phyloP scores from a whole-genome alignment of 768 basidiomycete genomes.

The Terana coerulea region DNA sequence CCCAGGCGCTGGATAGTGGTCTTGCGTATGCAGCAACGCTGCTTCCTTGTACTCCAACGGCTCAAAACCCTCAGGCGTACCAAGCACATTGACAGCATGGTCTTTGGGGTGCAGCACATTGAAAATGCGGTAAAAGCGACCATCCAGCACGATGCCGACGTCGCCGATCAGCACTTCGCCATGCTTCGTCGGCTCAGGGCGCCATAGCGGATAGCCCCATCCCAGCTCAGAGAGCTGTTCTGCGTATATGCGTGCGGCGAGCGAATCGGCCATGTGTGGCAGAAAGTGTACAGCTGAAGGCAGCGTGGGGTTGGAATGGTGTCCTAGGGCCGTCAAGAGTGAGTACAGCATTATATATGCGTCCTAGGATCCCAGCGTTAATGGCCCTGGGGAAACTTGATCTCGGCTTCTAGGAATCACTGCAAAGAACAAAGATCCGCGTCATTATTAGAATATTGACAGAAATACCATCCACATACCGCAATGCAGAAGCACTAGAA shows the following conservation, averaged over 20 bases:
- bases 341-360: too few relatives aligned
- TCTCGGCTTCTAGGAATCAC: too few relatives aligned
- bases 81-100: neutral
- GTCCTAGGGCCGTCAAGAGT: too few relatives aligned
- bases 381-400: too few relatives aligned
- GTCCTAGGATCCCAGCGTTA: too few relatives aligned
- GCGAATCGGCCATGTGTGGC: neutral
- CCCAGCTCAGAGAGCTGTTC: constrained; percentile 2
- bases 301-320: too few relatives aligned
- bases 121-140: constrained; percentile 9
- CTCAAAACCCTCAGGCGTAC: neutral
- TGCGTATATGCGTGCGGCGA: neutral
- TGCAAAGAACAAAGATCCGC: too few relatives aligned
- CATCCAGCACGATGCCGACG: constrained; percentile 7
- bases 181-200: neutral
- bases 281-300: too few relatives aligned
- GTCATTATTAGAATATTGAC: too few relatives aligned
- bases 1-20: neutral
- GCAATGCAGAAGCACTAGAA: too few relatives aligned
- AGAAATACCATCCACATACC: too few relatives aligned
- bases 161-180: constrained; percentile 13
- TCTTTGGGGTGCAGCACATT: neutral
- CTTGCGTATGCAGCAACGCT: neutral
- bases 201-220: constrained; percentile 10
- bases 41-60: neutral